Conservation (phyloP, 495 filamentous ascomycete species). For the Xylaria bambusicola region DNA sequence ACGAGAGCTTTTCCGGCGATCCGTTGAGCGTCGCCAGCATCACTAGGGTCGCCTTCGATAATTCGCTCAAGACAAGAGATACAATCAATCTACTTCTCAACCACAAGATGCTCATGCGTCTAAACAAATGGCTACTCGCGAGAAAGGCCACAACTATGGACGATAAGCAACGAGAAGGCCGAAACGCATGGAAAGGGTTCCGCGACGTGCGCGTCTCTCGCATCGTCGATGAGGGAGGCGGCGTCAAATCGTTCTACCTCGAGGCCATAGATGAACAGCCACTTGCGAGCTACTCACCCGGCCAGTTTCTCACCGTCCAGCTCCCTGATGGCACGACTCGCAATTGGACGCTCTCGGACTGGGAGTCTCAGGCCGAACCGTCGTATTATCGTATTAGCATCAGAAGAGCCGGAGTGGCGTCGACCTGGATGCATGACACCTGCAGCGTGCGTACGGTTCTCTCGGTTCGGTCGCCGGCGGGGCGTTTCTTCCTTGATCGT, state of each 20-base stretch:
- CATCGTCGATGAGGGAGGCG: slow-evolving; percentile 3
- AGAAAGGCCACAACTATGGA: slow-evolving; percentile 5
- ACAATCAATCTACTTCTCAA: slow-evolving; percentile 11
- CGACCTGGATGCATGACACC: slow-evolving; percentile 10
- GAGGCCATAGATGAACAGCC: neutral
- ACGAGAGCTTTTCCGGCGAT: slow-evolving; percentile 10
- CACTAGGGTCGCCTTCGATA: slow-evolving; percentile 7
- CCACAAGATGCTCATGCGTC: slow-evolving; percentile 12
- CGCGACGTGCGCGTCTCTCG: slow-evolving; percentile 6
- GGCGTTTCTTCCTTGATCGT: slow-evolving; percentile 13
- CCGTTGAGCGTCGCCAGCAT: slow-evolving; percentile 7
- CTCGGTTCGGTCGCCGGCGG: slow-evolving; percentile 6
- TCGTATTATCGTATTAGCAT: slow-evolving; percentile 14
- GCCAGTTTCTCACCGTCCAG: slow-evolving; percentile 14
- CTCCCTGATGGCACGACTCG: slow-evolving; percentile 9
- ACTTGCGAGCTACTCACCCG: slow-evolving; percentile 13
- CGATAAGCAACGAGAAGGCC: slow-evolving; percentile 1
- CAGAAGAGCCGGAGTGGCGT: slow-evolving; percentile 1
- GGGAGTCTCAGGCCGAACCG: slow-evolving; percentile 3
- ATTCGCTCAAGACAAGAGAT: slow-evolving; percentile 18
- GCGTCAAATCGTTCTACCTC: slow-evolving; percentile 15
- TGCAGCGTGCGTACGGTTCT: neutral
- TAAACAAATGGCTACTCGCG: slow-evolving; percentile 6
- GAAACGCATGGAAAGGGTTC: slow-evolving; percentile 8
- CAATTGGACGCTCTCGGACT: slow-evolving; percentile 16